phyloP scores from a whole-genome alignment of 345 rosid genomes.

The Eucalyptus virginea region DNA sequence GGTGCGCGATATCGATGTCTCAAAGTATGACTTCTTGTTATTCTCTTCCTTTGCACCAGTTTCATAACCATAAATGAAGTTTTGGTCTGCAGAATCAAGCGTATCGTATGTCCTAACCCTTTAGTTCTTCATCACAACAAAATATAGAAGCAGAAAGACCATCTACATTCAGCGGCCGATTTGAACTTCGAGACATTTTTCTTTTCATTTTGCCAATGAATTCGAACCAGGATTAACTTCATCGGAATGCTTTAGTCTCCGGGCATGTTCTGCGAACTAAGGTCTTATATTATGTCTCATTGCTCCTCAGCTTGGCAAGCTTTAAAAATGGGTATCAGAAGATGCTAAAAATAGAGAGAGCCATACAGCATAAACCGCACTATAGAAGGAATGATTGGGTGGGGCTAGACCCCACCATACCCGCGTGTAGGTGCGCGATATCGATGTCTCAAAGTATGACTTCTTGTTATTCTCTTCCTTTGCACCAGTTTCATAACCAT shows the following conservation, averaged over 20 bases:
- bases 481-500: neutral
- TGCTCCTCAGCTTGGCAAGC: neutral
- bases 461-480: neutral
- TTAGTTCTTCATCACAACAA: neutral
- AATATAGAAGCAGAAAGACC: neutral
- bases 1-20: too few relatives aligned
- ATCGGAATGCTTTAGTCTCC: neutral
- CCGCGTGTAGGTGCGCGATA: too few relatives aligned
- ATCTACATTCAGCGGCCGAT: neutral
- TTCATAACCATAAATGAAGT: neutral
- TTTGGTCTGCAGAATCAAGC: neutral
- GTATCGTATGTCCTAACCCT: neutral
- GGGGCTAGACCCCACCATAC: too few relatives aligned
- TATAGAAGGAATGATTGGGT: too few relatives aligned
- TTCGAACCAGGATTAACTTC: neutral
- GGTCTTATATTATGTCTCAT: neutral
- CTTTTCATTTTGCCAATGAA: neutral
- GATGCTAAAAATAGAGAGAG: neutral
- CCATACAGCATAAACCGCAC: neutral
- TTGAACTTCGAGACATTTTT: neutral
- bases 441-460: too few relatives aligned
- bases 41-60: neutral
- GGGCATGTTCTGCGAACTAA: neutral
- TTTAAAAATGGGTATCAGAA: neutral
- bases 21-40: too few relatives aligned